A percentile compares a stretch with the other conserved stretches of the same genome.
These are phyloP conservation scores for Ogataea paraovalis DNA, from an alignment of 805 yeast genomes.

Conservation along the genomic window DNA sequence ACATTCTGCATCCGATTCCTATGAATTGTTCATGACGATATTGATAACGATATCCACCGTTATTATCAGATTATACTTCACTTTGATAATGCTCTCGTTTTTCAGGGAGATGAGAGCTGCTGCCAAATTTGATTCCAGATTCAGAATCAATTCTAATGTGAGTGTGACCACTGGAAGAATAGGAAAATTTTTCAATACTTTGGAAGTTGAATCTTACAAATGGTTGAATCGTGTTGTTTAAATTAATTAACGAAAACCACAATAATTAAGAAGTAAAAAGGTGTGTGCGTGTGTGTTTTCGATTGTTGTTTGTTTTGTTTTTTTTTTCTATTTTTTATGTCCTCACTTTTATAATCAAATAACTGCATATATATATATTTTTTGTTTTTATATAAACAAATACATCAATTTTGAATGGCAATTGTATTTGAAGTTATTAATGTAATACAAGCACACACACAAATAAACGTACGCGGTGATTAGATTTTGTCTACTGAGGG, in stretches of 20 bases:
- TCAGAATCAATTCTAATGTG: constrained; percentile 17
- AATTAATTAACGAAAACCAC: constrained; percentile 10
- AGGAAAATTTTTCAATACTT: constrained; percentile 1
- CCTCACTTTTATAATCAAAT: no score
- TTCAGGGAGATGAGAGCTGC: constrained; percentile 51
- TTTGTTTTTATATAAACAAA: no score
- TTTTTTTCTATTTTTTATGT: neutral
- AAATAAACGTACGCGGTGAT: no score
- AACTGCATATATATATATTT: no score
- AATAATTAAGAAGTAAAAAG: no score
- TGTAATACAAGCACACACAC: no score
- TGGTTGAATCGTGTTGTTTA: constrained; percentile 12
- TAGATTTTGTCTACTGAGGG: no score
- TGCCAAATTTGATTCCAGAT: constrained; percentile 34
- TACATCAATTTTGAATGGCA: no score
- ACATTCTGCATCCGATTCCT: constrained; percentile 60
- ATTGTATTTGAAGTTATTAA: no score
- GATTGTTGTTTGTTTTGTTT: neutral
- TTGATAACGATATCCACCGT: constrained; percentile 46
- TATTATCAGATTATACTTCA: constrained; percentile 54
- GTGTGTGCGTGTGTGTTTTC: no score
- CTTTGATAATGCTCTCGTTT: constrained; percentile 54
- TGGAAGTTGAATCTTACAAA: constrained; percentile 19
- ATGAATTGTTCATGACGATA: constrained; percentile 56
- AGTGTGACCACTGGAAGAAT: constrained; percentile 6